phyloP scores from a whole-genome alignment of 768 basidiomycete genomes.

The Panus rudis region DNA sequence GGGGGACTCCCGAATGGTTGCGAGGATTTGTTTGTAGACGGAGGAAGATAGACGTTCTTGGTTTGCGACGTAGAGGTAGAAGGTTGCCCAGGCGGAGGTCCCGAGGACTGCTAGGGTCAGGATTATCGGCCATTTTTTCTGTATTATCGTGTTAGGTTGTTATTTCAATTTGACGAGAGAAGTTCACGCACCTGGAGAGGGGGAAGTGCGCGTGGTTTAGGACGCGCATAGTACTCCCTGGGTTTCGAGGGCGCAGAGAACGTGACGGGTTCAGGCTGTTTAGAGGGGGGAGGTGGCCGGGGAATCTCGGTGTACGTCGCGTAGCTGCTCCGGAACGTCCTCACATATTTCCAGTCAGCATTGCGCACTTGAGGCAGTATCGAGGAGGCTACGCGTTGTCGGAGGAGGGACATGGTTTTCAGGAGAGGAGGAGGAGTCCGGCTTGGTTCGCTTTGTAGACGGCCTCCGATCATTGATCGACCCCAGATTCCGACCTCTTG shows the following conservation, averaged over 20 bases:
- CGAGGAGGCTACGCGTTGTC: too few species aligned
- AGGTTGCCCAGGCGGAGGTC: slow-evolving; percentile 57
- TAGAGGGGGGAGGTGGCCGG: slow-evolving; percentile 20
- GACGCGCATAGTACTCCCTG: slow-evolving; percentile 37
- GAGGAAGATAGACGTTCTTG: slow-evolving; percentile 74
- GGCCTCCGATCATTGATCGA: too few species aligned
- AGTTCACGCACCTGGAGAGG: slow-evolving; percentile 29
- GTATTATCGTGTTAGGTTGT: not conserved
- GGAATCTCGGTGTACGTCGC: slow-evolving; percentile 10
- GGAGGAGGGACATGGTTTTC: too few species aligned
- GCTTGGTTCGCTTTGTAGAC: too few species aligned
- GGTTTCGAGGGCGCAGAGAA: slow-evolving; percentile 41
- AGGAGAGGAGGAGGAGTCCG: too few species aligned
- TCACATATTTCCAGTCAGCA: not conserved
- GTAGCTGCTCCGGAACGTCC: not conserved
- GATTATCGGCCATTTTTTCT: slow-evolving; percentile 51
- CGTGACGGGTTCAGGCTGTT: slow-evolving; percentile 27
- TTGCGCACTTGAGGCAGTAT: too few species aligned
- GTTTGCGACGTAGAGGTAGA: slow-evolving; percentile 66
- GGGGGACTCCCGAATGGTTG: slow-evolving; percentile 46
- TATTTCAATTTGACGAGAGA: not conserved
- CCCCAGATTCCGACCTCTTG: too few species aligned
- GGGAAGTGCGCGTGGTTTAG: slow-evolving; percentile 35
- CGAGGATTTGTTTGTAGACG: slow-evolving; percentile 59
- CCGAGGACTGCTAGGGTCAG: slow-evolving; percentile 45